Base-by-base conservation (phyloP, 441 rosid species). In the Monsonia emarginata region DNA sequence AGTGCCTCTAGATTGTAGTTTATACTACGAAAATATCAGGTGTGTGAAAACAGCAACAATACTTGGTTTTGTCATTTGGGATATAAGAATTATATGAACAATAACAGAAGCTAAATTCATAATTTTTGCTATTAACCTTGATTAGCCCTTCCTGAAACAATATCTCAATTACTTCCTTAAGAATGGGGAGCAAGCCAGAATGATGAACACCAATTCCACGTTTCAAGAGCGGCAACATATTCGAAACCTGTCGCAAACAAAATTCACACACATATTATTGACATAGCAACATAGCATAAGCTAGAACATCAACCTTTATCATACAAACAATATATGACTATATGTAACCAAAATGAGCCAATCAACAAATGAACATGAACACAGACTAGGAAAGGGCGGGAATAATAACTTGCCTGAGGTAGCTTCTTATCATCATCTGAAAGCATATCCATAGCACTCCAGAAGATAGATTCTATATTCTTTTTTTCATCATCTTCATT, bases 141-240 rank as follows among this genome's bases (percentile, higher is more conserved):
- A 93, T 86, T 50, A 91, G 73, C 11, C 98, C 98, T 85, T 90
- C 98, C 78, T 94, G 98, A 81, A 94, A 94, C 61, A 91, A 80
- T 79, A 94, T 91, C 84, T 94, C 98, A 56, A 86, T 94, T 69
- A 94, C 98, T 86, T 94, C 98, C 79, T 94, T 94, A 74, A 94
- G 78, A 72, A 91, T 91, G 32, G 98, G 98, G 77, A 94, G 97
- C 88, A 94, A 79, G 26, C 98, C 98, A 72, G 98, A 94, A 81
- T 94, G 98, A 78, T 94, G 97, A 78, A 94, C 98, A 0, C 97
- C 98, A 67, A 94, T 90, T 65, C 98, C 98, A 25, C 98, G 90
- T 84, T 89, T 94, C 81, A 94, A 77, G 75, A 94, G 93, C 42
- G 98, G 97, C 70, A 94, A 81, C 80, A 94, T 88, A 80, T 89